Evolutionary conservation across 2,329 filamentous ascomycete genomes (phyloP).

Genomic region (Daldinia sp.): DNA sequence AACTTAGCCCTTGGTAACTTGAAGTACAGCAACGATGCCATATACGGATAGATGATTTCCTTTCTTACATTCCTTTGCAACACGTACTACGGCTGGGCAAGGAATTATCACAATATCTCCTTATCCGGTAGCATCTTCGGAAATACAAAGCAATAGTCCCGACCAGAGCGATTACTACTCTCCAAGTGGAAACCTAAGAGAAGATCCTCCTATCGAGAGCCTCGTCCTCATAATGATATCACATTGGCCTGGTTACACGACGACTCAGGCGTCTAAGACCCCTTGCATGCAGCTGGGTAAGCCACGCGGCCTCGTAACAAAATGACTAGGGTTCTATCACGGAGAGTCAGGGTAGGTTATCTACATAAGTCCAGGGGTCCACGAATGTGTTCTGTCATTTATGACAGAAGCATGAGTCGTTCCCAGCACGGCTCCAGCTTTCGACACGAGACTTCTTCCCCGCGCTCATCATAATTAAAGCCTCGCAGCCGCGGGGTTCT

Average conservation of each 20-base stretch:
- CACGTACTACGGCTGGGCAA: not conserved
- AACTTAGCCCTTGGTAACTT: conserved; percentile 19
- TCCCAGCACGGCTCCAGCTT: conserved; percentile 9
- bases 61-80: not conserved
- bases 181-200: conserved; percentile 19
- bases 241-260: conserved; percentile 22
- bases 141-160: conserved; percentile 18
- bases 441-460: conserved; percentile 11
- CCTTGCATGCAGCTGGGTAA: conserved; percentile 21
- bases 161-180: conserved; percentile 8
- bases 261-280: conserved; percentile 4
- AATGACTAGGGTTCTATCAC: conserved; percentile 14
- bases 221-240: conserved; percentile 22
- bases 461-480: conserved; percentile 18
- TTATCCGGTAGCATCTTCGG: conserved; percentile 14
- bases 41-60: not conserved
- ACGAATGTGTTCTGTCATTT: conserved; percentile 27
- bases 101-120: not conserved
- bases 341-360: conserved; percentile 14
- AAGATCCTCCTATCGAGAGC: conserved; percentile 23
- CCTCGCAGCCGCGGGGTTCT: conserved; percentile 15
- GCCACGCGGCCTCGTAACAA: conserved; percentile 26
- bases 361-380: conserved; percentile 13
- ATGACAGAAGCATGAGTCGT: conserved; percentile 29
- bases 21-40: not conserved